Percentiles rank a stretch among this genome's conserved stretches.
Conservation (phyloP, 495 filamentous ascomycete species). For the Clohesyomyces aquaticus region DNA sequence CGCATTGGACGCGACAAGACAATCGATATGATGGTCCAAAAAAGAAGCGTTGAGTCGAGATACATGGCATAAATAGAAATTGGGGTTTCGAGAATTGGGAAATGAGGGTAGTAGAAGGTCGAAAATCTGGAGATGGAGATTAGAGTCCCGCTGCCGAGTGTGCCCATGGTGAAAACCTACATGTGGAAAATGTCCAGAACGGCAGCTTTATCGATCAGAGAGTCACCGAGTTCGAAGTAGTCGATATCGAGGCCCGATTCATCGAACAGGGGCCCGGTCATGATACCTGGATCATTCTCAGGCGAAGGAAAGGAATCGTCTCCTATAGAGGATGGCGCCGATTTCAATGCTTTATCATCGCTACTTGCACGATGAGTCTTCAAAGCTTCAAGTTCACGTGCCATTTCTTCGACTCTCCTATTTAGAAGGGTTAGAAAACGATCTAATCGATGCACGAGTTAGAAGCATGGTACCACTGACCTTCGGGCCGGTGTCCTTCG, state of each 20-base stretch:
- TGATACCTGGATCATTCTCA: neutral
- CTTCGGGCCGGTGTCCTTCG: conserved; percentile 27
- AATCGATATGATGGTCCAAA: conserved; percentile 24
- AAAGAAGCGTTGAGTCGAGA: conserved; percentile 10
- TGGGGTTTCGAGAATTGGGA: conserved; percentile 14
- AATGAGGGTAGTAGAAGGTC: conserved; percentile 21
- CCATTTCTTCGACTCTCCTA: conserved; percentile 30
- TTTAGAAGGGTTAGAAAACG: neutral
- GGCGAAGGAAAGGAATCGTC: conserved; percentile 7
- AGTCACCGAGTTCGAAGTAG: conserved; percentile 10
- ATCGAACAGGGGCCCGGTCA: neutral
- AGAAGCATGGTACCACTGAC: neutral
- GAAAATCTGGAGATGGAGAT: conserved; percentile 11
- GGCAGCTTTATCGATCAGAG: conserved; percentile 3
- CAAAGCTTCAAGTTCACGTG: conserved; percentile 20
- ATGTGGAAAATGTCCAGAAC: conserved; percentile 15
- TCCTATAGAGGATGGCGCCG: conserved; percentile 6
- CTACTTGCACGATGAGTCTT: conserved; percentile 5
- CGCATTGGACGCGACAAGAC: conserved; percentile 7
- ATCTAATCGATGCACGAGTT: neutral
- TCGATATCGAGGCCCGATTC: neutral
- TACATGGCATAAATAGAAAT: conserved; percentile 11
- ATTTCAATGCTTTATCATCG: neutral
- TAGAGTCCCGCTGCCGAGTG: neutral
- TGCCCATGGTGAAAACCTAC: conserved; percentile 7